Evolutionary conservation across 2,329 filamentous ascomycete genomes (phyloP), one percentile per base, ranked within the genome.

Genomic region (Neurospora sp.): DNA sequence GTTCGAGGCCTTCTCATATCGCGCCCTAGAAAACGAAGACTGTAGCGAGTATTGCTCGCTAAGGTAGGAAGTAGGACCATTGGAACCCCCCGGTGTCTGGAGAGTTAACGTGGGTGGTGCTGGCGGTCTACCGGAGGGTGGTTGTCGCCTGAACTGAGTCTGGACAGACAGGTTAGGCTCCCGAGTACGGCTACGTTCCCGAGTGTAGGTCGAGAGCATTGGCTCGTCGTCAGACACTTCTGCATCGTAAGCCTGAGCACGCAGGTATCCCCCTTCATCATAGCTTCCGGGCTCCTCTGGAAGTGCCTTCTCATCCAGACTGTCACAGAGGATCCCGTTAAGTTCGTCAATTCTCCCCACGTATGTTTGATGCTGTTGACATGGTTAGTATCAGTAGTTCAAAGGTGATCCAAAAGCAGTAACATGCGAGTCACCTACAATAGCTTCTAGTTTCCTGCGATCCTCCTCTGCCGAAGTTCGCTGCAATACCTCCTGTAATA

Each of bases 271-370:
- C 4, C 6, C 85, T 87, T 62, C 52, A 67, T 86, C 85, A 73
- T 88, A 83, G 77, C 90, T 92, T 74, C 89, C 89, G 0, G 89
- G 88, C 23, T 86, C 82, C 5, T 84, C 88, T 39, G 95, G 95
- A 10, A 98, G 83, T 36, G 91, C 91, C 78, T 97, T 97, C 67
- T 88, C 88, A 68, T 87, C 85, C 73, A 83, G 74, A 74, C 84
- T 76, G 79, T 85, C 78, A 79, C 88, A 84, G 74, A 89, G 83
- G 76, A 96, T 87, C 73, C 90, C 89, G 75, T 91, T 88, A 52
- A 99, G 83, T 79, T 99, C 96, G 66, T 91, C 89, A 74, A 98
- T 97, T 69, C 96, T 90, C 70, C 90, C 92, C 68, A 91, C 93
- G 79, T 99, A 99, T 1, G 95, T 97, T 73, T 91, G 89, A 76